Conservation (phyloP, 1,139 yeast genomes). For the Kodamaea suecica region DNA sequence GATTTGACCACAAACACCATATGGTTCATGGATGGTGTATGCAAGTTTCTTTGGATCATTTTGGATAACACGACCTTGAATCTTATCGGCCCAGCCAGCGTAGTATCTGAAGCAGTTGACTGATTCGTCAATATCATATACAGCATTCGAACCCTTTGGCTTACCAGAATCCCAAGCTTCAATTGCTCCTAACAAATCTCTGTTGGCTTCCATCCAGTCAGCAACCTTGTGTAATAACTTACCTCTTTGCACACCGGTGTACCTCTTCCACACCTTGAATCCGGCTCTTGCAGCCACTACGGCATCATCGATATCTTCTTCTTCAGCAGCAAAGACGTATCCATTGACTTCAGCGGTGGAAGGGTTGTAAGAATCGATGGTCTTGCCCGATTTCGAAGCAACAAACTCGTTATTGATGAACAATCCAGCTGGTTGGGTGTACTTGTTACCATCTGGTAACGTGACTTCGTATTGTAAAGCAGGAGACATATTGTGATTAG, state of each 20-base stretch:
- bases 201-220: conserved; percentile 53
- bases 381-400: conserved; percentile 57
- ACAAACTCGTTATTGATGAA: conserved; percentile 82
- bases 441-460: conserved; percentile 55
- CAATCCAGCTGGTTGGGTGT: conserved; percentile 69
- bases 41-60: conserved; percentile 67
- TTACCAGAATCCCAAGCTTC: conserved; percentile 86
- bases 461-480: conserved; percentile 39
- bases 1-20: conserved; percentile 76
- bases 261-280: conserved; percentile 53
- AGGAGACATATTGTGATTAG: no score
- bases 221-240: conserved; percentile 56
- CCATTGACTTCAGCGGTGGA: conserved; percentile 67
- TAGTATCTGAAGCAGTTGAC: conserved; percentile 60
- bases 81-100: conserved; percentile 85
- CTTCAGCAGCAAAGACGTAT: conserved; percentile 62
- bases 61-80: conserved; percentile 66
- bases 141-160: conserved; percentile 50
- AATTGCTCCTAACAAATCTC: conserved; percentile 58
- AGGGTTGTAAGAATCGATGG: conserved; percentile 61
- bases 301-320: conserved; percentile 71
- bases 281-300: conserved; percentile 72
- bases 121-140: conserved; percentile 59
- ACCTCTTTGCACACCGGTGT: conserved; percentile 53
- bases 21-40: conserved; percentile 79